These are phyloP conservation scores for Rhizodiscina lignyota DNA, from an alignment of 495 filamentous ascomycete species.

Conservation along the genomic window DNA sequence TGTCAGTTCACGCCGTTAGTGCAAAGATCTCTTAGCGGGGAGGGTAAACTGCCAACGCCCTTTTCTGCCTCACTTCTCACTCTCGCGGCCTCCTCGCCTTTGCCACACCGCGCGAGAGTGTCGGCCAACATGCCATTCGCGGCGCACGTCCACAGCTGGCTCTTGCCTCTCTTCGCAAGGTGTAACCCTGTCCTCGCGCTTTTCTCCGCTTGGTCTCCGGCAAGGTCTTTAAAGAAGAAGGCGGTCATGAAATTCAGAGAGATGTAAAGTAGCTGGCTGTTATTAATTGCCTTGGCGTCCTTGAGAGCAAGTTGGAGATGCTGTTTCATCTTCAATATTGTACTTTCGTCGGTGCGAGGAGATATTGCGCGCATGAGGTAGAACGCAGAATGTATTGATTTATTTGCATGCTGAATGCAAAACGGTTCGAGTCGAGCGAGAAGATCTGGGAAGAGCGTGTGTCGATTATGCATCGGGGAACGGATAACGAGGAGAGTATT, in stretches of 20 bases:
- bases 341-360: constrained; percentile 26
- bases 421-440: constrained; percentile 50
- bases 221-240: constrained; percentile 68
- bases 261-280: constrained; percentile 63
- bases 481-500: constrained; percentile 76
- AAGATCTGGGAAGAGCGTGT: constrained; percentile 29
- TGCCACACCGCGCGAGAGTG: constrained; percentile 39
- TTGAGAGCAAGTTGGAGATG: constrained; percentile 52
- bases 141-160: constrained; percentile 72
- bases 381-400: constrained; percentile 61
- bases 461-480: constrained; percentile 33
- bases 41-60: no score
- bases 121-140: constrained; percentile 65
- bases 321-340: constrained; percentile 60
- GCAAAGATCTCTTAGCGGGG: no score
- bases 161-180: constrained; percentile 59
- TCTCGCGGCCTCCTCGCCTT: constrained; percentile 11
- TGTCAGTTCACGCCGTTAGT: no score
- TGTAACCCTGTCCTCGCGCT: constrained; percentile 56
- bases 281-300: constrained; percentile 35
- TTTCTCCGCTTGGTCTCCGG: constrained; percentile 85
- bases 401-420: constrained; percentile 50
- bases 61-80: constrained; percentile 5
- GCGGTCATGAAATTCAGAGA: constrained; percentile 71
- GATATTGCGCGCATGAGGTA: constrained; percentile 59